Evolutionary conservation across 352 stramenopile genomes (phyloP).

Genomic region (Phytophthora litchii): DNA sequence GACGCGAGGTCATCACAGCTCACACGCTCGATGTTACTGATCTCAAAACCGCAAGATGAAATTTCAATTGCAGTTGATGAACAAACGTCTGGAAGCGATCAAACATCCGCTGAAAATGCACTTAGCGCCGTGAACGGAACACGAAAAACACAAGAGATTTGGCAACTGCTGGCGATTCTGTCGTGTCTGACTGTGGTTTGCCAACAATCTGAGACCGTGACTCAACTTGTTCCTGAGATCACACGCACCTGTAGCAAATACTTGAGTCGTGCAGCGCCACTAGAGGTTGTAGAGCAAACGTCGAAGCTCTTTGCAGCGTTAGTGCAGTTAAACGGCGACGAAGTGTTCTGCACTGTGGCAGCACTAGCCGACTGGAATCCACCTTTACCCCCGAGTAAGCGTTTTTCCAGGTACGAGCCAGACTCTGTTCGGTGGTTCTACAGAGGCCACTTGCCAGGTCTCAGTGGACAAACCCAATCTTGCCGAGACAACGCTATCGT

Average conservation of each 20-base stretch:
- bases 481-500: slow-evolving; percentile 36
- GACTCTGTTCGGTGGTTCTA: slow-evolving; percentile 46
- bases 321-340: slow-evolving; percentile 64
- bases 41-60: slow-evolving; percentile 32
- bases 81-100: neutral
- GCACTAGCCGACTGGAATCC: slow-evolving; percentile 59
- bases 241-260: slow-evolving; percentile 47
- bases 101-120: slow-evolving; percentile 4
- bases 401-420: slow-evolving; percentile 43
- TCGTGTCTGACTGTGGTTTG: slow-evolving; percentile 59
- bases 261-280: slow-evolving; percentile 41
- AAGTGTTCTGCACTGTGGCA: slow-evolving; percentile 71
- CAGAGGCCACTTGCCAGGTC: slow-evolving; percentile 23
- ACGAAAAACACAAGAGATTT: slow-evolving; percentile 64
- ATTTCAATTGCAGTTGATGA: neutral
- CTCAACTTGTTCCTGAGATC: slow-evolving; percentile 68
- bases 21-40: slow-evolving; percentile 71
- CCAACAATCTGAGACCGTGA: slow-evolving; percentile 48
- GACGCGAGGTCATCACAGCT: slow-evolving; percentile 42
- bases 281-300: slow-evolving; percentile 42
- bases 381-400: slow-evolving; percentile 43
- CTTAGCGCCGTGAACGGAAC: slow-evolving; percentile 30
- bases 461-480: slow-evolving; percentile 20
- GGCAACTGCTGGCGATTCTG: slow-evolving; percentile 62
- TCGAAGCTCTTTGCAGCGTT: slow-evolving; percentile 54